Percentiles rank a stretch among this genome's conserved stretches.
phyloP scores from a whole-genome alignment of 2,329 filamentous ascomycete species.

The Stemphylium vesicarium region DNA sequence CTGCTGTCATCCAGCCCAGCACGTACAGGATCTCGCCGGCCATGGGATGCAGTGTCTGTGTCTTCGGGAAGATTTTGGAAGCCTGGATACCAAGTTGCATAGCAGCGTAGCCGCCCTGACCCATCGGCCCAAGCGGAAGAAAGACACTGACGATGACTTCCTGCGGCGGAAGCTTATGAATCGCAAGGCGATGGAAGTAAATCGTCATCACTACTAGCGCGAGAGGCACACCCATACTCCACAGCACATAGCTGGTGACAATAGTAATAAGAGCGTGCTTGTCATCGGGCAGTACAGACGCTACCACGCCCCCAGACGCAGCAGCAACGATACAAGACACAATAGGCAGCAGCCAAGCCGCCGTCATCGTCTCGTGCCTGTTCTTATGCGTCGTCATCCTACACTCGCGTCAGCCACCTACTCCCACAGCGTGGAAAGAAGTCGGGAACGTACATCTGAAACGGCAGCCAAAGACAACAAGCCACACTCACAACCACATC shows the following conservation, averaged over 20 bases:
- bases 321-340: constrained; percentile 70
- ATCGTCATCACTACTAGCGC: constrained; percentile 67
- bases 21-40: constrained; percentile 65
- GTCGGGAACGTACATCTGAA: constrained; percentile 31
- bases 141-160: constrained; percentile 73
- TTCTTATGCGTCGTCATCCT: constrained; percentile 40
- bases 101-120: constrained; percentile 68
- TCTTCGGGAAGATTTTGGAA: constrained; percentile 49
- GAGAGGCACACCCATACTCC: constrained; percentile 68
- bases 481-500: constrained; percentile 53
- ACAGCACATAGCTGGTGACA: constrained; percentile 69
- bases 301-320: constrained; percentile 67
- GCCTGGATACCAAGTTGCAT: constrained; percentile 57
- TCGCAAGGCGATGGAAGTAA: constrained; percentile 72
- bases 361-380: constrained; percentile 60
- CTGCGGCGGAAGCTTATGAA: constrained; percentile 68
- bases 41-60: constrained; percentile 43
- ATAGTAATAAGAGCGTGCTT: constrained; percentile 66
- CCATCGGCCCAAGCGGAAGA: constrained; percentile 69
- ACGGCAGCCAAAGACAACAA: constrained; percentile 45
- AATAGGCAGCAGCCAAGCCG: constrained; percentile 69
- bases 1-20: constrained; percentile 58
- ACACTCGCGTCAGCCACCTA: neutral
- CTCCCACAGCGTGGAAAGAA: neutral
- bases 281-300: constrained; percentile 61